Evolutionary conservation across 2,329 filamentous ascomycete species (phyloP).

Genomic region (Botryotinia convoluta): DNA sequence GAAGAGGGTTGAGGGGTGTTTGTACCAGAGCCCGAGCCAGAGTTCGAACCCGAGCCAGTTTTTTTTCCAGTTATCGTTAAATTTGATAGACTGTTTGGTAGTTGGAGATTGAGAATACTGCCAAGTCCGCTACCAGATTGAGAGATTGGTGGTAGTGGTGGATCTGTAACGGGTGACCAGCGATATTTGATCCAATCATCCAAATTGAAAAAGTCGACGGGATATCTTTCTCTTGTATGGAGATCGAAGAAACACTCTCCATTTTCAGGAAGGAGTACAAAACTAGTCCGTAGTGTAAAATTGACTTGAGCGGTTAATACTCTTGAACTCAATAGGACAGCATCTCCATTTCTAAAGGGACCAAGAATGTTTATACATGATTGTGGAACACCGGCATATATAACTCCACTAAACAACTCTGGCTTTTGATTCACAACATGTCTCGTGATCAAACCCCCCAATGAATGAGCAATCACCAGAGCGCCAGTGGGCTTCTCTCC

Average conservation of each 20-base stretch:
- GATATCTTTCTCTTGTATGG: slow-evolving; percentile 74
- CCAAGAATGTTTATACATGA: slow-evolving; percentile 90
- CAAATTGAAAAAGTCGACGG: slow-evolving; percentile 78
- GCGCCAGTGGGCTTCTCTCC: slow-evolving; percentile 62
- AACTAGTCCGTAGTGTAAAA: slow-evolving; percentile 85
- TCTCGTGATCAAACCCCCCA: slow-evolving; percentile 83
- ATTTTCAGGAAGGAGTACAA: slow-evolving; percentile 79
- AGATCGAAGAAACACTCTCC: slow-evolving; percentile 81
- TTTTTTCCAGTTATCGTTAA: slow-evolving; percentile 36
- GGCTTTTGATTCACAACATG: slow-evolving; percentile 84
- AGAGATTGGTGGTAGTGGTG: slow-evolving; percentile 56
- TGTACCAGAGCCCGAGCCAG: slow-evolving; percentile 21
- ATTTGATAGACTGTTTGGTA: slow-evolving; percentile 33
- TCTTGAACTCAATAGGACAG: slow-evolving; percentile 83
- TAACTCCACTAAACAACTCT: slow-evolving; percentile 78
- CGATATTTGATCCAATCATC: slow-evolving; percentile 77
- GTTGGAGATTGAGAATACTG: slow-evolving; percentile 39
- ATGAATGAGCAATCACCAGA: slow-evolving; percentile 78
- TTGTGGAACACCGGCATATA: slow-evolving; percentile 83
- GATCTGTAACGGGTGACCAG: slow-evolving; percentile 72
- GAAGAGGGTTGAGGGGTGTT: slow-evolving; percentile 20
- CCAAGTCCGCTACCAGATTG: slow-evolving; percentile 39
- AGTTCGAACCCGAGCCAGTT: slow-evolving; percentile 17
- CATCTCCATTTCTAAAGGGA: slow-evolving; percentile 86
- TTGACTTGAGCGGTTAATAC: slow-evolving; percentile 91